Evolutionary conservation across 164 flowering plant species (phyloP).

Genomic region (Nymphaea colorata): DNA sequence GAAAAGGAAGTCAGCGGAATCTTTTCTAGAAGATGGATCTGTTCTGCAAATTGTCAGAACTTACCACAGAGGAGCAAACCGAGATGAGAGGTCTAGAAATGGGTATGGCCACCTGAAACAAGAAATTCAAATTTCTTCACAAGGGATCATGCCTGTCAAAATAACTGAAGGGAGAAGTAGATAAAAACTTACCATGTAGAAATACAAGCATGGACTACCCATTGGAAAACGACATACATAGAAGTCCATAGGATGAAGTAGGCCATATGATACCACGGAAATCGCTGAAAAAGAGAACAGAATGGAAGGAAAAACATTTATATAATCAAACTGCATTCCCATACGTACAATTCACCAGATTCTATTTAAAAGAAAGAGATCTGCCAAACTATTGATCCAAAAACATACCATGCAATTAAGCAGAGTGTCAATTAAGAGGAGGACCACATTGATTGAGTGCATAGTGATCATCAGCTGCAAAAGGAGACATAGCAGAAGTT

Average conservation of each 20-base stretch:
- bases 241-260: slow-evolving; percentile 80
- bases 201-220: slow-evolving; percentile 73
- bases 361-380: neutral
- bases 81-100: slow-evolving; percentile 54
- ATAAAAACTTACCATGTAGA: slow-evolving; percentile 31
- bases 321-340: neutral
- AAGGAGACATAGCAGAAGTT: neutral
- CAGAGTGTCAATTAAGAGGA: slow-evolving; percentile 68
- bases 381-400: neutral
- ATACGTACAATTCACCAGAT: neutral
- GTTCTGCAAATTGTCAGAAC: neutral
- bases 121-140: too few species aligned
- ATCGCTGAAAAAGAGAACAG: slow-evolving; percentile 32
- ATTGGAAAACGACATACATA: slow-evolving; percentile 59
- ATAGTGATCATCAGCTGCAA: slow-evolving; percentile 48
- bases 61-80: slow-evolving; percentile 50
- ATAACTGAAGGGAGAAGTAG: too few species aligned
- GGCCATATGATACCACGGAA: slow-evolving; percentile 79
- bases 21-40: too few species aligned
- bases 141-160: too few species aligned
- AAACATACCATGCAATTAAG: slow-evolving; percentile 68
- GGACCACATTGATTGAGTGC: slow-evolving; percentile 80
- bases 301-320: neutral
- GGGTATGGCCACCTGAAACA: slow-evolving; percentile 47
- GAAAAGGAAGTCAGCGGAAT: neutral